Conservation (phyloP, 331 rosid species). For the Telfairia occidentalis region DNA sequence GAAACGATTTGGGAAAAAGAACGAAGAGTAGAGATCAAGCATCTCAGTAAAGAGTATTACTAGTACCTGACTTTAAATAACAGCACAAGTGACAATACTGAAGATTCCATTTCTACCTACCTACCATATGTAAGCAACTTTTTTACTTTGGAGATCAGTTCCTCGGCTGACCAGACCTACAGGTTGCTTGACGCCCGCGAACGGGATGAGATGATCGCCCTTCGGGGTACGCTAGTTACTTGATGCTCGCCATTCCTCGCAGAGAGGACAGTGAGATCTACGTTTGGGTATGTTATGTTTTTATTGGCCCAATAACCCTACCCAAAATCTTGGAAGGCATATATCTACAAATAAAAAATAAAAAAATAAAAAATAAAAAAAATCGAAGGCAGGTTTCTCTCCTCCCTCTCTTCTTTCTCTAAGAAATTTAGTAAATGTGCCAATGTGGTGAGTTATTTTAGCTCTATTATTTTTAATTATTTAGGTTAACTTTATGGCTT, state of each 20-base stretch:
- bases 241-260: neutral
- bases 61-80: neutral
- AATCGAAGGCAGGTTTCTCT: too few species aligned
- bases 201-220: neutral
- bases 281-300: neutral
- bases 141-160: neutral
- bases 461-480: too few species aligned
- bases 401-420: too few species aligned
- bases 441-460: too few species aligned
- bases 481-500: too few species aligned
- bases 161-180: neutral
- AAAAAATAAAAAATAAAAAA: too few species aligned
- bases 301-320: neutral
- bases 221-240: neutral
- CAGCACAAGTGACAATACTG: neutral
- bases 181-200: neutral
- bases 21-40: neutral
- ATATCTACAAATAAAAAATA: too few species aligned
- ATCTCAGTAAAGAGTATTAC: neutral
- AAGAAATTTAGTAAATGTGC: too few species aligned
- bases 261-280: neutral
- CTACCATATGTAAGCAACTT: neutral
- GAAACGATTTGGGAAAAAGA: neutral
- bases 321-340: slow-evolving; percentile 6
- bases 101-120: neutral